These are phyloP conservation scores for Babesia ovata DNA, from an alignment of 169 alveolate species.

Conservation along the genomic window DNA sequence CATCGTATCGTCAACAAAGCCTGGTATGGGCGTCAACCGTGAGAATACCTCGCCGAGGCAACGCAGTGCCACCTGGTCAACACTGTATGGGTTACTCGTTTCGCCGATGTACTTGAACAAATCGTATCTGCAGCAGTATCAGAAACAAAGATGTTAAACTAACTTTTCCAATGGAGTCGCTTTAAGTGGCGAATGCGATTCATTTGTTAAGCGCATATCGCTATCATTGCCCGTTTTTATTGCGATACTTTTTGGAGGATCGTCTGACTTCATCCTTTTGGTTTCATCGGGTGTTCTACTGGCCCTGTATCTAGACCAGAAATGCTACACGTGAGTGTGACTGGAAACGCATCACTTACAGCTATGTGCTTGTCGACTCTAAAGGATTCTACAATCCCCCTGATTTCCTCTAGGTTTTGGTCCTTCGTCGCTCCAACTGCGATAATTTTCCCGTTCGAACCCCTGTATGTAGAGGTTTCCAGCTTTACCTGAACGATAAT, in stretches of 20 bases:
- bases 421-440: slow-evolving; percentile 74
- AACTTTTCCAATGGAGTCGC: background rate
- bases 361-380: slow-evolving; percentile 66
- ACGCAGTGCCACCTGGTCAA: slow-evolving; percentile 5
- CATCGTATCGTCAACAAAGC: background rate
- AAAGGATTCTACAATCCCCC: slow-evolving; percentile 68
- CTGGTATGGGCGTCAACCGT: slow-evolving; percentile 15
- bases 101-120: slow-evolving; percentile 14
- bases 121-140: slow-evolving; percentile 5
- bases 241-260: background rate
- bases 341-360: background rate
- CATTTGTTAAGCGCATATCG: background rate
- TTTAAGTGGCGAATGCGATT: background rate
- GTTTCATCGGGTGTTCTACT: background rate
- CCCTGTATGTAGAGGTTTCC: slow-evolving; percentile 64
- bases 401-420: slow-evolving; percentile 73
- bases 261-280: background rate
- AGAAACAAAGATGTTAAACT: background rate
- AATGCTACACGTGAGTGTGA: background rate
- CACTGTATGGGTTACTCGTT: background rate
- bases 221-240: background rate
- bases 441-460: slow-evolving; percentile 53
- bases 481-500: slow-evolving; percentile 5
- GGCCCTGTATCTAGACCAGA: background rate
- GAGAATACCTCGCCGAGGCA: slow-evolving; percentile 20